Conservation (phyloP, 805 yeast genomes). For the Yamadazyma takamatsuzukensis region DNA sequence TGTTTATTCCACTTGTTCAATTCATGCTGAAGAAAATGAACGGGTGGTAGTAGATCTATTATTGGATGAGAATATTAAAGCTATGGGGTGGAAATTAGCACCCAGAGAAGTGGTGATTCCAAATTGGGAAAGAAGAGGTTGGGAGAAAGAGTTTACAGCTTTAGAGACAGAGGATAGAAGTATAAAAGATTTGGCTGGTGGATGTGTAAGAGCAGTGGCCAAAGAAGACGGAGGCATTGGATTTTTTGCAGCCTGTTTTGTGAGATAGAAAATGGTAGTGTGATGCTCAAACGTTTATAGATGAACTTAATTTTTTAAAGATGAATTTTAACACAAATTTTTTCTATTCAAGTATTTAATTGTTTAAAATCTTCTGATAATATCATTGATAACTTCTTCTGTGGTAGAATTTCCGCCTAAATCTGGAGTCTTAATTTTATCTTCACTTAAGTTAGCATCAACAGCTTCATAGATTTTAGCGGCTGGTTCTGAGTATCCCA, state of each 20-base stretch:
- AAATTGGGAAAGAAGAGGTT: constrained; percentile 83
- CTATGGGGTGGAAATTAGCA: constrained; percentile 72
- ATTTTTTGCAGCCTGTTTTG: constrained; percentile 92
- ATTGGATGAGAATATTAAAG: constrained; percentile 58
- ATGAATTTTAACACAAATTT: no score
- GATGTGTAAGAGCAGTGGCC: constrained; percentile 83
- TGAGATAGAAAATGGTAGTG: constrained; percentile 22
- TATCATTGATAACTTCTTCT: constrained; percentile 81
- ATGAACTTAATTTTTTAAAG: no score
- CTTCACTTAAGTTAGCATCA: constrained; percentile 84
- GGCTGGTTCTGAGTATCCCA: constrained; percentile 88
- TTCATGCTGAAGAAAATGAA: constrained; percentile 93
- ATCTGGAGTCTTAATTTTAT: constrained; percentile 83
- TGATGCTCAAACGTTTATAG: no score
- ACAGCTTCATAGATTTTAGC: constrained; percentile 91
- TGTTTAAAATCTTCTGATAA: constrained; percentile 48
- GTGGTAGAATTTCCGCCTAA: constrained; percentile 89
- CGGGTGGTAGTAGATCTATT: constrained; percentile 80
- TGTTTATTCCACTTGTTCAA: constrained; percentile 93
- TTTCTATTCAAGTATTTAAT: no score
- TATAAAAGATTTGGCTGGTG: constrained; percentile 57
- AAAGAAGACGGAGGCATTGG: constrained; percentile 98
- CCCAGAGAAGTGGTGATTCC: constrained; percentile 66
- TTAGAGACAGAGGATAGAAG: constrained; percentile 41
- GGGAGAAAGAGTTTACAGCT: constrained; percentile 59